phyloP scores from a whole-genome alignment of 2,329 filamentous ascomycete species.

The Rugonectria rugulosa region DNA sequence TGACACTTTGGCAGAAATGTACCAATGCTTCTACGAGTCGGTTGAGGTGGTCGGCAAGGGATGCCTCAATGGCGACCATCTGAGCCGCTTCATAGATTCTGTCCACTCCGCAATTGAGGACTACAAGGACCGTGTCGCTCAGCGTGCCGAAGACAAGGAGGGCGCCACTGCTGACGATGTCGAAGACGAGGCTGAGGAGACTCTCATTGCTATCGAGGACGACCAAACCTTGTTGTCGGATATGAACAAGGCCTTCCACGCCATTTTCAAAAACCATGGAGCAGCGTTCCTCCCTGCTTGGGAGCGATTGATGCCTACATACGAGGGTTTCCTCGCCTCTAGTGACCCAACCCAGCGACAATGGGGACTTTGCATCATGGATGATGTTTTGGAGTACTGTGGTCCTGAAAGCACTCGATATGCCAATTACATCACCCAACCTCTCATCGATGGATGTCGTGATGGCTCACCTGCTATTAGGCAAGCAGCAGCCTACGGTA shows the following conservation, averaged over 20 bases:
- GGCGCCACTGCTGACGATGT: slow-evolving; percentile 80
- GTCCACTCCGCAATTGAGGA: slow-evolving; percentile 88
- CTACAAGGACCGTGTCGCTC: slow-evolving; percentile 86
- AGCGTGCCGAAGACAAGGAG: slow-evolving; percentile 83
- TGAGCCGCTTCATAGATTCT: slow-evolving; percentile 86
- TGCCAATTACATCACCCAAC: slow-evolving; percentile 83
- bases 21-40: slow-evolving; percentile 99
- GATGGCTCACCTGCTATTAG: slow-evolving; percentile 90
- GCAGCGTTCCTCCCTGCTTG: slow-evolving; percentile 84
- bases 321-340: slow-evolving; percentile 84
- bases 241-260: slow-evolving; percentile 99
- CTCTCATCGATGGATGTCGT: slow-evolving; percentile 84
- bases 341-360: slow-evolving; percentile 89
- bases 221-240: slow-evolving; percentile 96
- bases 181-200: slow-evolving; percentile 88
- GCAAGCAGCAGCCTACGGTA: slow-evolving; percentile 94
- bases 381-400: slow-evolving; percentile 97
- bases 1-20: slow-evolving; percentile 97
- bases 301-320: slow-evolving; percentile 85
- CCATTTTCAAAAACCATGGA: slow-evolving; percentile 97
- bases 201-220: slow-evolving; percentile 91
- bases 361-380: slow-evolving; percentile 99
- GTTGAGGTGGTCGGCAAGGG: slow-evolving; percentile 91
- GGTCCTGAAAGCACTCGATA: slow-evolving; percentile 88
- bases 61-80: slow-evolving; percentile 78